Conservation (phyloP, 2,329 filamentous ascomycete species). For the Trichoderma endophyticum region DNA sequence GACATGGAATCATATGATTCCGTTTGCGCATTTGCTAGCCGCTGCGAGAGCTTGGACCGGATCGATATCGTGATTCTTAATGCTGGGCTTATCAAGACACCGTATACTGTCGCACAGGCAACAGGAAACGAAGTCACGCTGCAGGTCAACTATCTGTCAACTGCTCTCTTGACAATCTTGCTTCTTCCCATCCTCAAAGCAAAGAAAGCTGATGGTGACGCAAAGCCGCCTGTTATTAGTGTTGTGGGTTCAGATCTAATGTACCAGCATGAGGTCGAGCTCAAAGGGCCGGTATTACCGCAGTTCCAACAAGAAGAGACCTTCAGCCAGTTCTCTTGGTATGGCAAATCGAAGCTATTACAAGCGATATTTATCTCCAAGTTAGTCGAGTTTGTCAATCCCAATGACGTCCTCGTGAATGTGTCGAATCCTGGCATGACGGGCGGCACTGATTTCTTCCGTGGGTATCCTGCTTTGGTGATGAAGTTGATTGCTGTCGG, state of each 20-base stretch:
- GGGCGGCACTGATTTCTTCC: constrained; percentile 25
- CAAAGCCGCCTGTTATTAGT: neutral
- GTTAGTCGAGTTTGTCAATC: constrained; percentile 34
- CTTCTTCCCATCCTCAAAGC: neutral
- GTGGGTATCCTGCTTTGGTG: neutral
- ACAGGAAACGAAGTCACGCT: neutral
- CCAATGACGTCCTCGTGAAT: constrained; percentile 36
- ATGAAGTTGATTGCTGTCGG: neutral
- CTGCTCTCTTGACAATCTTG: neutral
- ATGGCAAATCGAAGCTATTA: neutral
- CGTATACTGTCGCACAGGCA: neutral
- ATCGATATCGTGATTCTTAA: neutral
- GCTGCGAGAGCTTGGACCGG: neutral
- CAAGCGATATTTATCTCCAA: constrained; percentile 19
- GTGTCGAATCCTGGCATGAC: constrained; percentile 35
- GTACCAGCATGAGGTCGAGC: neutral
- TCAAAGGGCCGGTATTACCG: neutral
- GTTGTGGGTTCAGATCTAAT: neutral
- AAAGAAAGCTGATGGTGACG: neutral
- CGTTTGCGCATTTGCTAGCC: neutral
- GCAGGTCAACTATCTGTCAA: constrained; percentile 8
- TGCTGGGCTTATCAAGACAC: neutral
- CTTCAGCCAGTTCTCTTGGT: neutral
- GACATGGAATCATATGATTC: constrained; percentile 1
- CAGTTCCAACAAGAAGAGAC: neutral